Percentiles rank a stretch among this genome's conserved stretches.
Conservation (phyloP, 2,329 filamentous ascomycete species). For the Pseudocercospora eumusae region DNA sequence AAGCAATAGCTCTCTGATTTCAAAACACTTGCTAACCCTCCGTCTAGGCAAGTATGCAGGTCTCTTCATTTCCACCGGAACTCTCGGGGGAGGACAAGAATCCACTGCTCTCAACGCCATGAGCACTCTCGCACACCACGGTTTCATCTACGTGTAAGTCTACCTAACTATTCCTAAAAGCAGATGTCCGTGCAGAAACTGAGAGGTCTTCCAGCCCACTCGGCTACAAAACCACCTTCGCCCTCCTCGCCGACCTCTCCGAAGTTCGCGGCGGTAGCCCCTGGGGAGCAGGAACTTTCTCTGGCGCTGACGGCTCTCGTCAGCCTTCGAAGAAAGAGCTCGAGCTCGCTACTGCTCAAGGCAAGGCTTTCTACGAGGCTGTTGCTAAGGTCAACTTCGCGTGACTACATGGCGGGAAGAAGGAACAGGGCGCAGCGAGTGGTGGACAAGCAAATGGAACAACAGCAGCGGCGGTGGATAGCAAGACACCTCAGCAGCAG, state of each 20-base stretch:
- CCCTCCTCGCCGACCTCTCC: slow-evolving; percentile 65
- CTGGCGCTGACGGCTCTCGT: slow-evolving; percentile 74
- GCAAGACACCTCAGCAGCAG: slow-evolving; percentile 37
- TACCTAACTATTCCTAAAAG: too few species aligned
- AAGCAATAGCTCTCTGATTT: too few species aligned
- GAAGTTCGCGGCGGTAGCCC: slow-evolving; percentile 85
- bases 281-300: slow-evolving; percentile 94
- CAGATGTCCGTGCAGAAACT: too few species aligned
- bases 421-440: slow-evolving; percentile 18
- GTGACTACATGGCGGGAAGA: slow-evolving; percentile 71
- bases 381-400: slow-evolving; percentile 67
- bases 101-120: slow-evolving; percentile 77
- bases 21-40: not conserved
- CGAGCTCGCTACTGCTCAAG: slow-evolving; percentile 77
- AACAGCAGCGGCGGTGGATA: slow-evolving; percentile 14
- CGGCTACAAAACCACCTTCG: slow-evolving; percentile 82
- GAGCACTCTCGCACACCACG: slow-evolving; percentile 88
- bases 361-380: slow-evolving; percentile 77
- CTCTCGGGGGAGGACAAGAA: slow-evolving; percentile 88
- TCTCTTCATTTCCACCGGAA: slow-evolving; percentile 85
- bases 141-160: slow-evolving; percentile 95
- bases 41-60: slow-evolving; percentile 75
- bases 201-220: too few species aligned
- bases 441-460: slow-evolving; percentile 20
- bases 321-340: slow-evolving; percentile 76